These are phyloP conservation scores for Fusarium protoensiforme DNA, from an alignment of 2,329 filamentous ascomycete species.

Conservation along the genomic window DNA sequence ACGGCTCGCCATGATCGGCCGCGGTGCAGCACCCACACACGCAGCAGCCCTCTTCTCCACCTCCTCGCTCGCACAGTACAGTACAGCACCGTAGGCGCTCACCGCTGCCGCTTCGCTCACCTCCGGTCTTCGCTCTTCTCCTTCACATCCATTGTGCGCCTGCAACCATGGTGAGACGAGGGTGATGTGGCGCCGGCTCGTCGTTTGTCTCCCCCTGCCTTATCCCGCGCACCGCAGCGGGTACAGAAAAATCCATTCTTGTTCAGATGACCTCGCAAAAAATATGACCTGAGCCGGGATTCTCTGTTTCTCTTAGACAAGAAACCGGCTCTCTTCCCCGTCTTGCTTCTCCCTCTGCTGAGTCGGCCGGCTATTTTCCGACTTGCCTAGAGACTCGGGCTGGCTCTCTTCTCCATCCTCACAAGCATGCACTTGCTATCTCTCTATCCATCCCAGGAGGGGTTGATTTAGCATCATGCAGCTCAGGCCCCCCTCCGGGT, in stretches of 20 bases:
- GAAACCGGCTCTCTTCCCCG: neutral
- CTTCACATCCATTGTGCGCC: conserved; percentile 19
- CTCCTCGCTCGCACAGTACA: neutral
- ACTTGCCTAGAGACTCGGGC: neutral
- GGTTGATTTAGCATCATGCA: conserved; percentile 31
- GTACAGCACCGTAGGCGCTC: neutral
- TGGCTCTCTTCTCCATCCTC: neutral
- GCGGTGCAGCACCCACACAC: conserved; percentile 3
- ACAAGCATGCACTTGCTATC: neutral
- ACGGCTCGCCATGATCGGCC: conserved; percentile 28
- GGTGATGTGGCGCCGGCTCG: conserved; percentile 37
- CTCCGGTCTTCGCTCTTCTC: conserved; percentile 10
- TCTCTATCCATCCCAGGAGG: conserved; percentile 20
- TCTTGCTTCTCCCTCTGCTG: neutral
- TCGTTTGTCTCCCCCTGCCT: conserved; percentile 22
- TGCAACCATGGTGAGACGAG: conserved; percentile 27
- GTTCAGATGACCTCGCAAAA: conserved; percentile 41
- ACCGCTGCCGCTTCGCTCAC: conserved; percentile 34
- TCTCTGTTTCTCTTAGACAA: conserved; percentile 11
- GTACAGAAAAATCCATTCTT: conserved; percentile 29
- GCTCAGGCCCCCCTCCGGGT: conserved; percentile 6
- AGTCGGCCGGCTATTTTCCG: neutral
- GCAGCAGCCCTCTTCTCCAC: conserved; percentile 19
- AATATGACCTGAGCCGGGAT: conserved; percentile 27
- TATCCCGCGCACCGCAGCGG: conserved; percentile 25